Conservation (phyloP, 192 early-diverging fungal genomes). For the Allomyces macrogynus region DNA sequence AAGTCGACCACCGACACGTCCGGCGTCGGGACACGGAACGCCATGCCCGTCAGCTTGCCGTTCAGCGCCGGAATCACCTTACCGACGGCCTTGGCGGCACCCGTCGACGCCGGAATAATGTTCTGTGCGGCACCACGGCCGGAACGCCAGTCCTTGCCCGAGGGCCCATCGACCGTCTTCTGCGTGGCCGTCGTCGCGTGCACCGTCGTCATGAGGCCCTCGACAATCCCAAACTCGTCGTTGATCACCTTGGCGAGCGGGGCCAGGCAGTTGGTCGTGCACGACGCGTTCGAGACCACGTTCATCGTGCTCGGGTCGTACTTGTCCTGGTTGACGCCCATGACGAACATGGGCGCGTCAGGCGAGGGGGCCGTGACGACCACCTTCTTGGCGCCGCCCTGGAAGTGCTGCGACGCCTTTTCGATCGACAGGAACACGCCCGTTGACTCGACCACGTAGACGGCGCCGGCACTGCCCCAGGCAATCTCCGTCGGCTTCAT, state of each 20-base stretch:
- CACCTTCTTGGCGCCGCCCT: conserved; percentile 95
- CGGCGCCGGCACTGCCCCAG: conserved; percentile 62
- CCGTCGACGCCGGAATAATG: conserved; percentile 95
- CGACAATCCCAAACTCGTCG: conserved; percentile 85
- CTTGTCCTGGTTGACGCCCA: conserved; percentile 85
- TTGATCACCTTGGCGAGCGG: conserved; percentile 92
- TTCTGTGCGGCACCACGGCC: conserved; percentile 93
- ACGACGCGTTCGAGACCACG: conserved; percentile 94
- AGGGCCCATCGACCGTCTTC: conserved; percentile 98
- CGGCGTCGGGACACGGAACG: conserved; percentile 80
- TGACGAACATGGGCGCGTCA: conserved; percentile 97
- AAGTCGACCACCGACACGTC: conserved; percentile 96
- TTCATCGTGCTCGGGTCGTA: conserved; percentile 62
- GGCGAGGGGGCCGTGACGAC: conserved; percentile 91
- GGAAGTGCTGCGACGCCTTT: conserved; percentile 62
- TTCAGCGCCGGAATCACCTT: conserved; percentile 87
- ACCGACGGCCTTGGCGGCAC: conserved; percentile 97
- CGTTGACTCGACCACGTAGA: conserved; percentile 95
- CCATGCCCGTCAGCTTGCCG: conserved; percentile 96
- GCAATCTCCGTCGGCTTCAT: conserved; percentile 71
- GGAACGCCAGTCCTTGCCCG: conserved; percentile 90
- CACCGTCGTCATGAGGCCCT: conserved; percentile 97
- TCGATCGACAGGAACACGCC: conserved; percentile 92
- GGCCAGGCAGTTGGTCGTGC: conserved; percentile 99
- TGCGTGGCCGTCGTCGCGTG: conserved; percentile 98